phyloP scores from a whole-genome alignment of 345 rosid species.

The Eucalyptus curtisii region DNA sequence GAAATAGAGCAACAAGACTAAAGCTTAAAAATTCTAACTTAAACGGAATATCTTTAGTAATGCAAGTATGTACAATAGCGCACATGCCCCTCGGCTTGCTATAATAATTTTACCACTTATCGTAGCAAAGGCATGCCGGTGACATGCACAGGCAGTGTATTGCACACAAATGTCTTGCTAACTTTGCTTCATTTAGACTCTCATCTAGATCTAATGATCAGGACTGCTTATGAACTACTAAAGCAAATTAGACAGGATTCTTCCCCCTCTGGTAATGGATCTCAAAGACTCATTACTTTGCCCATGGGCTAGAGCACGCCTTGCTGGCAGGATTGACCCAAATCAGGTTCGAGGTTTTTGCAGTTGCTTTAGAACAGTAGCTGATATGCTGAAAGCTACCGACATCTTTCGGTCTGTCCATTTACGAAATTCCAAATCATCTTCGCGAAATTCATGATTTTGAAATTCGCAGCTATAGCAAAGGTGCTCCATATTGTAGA shows the following conservation, averaged over 20 bases:
- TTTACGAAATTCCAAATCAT: slow-evolving; percentile 47
- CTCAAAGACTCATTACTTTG: slow-evolving; percentile 81
- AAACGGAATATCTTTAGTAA: too few species aligned
- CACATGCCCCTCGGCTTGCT: neutral
- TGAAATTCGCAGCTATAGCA: slow-evolving; percentile 32
- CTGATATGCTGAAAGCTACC: slow-evolving; percentile 54
- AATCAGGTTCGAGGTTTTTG: slow-evolving; percentile 11
- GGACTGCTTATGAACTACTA: slow-evolving; percentile 51
- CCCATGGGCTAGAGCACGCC: slow-evolving; percentile 68
- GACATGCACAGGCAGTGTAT: neutral
- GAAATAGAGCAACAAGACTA: too few species aligned
- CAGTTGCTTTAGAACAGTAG: slow-evolving; percentile 33
- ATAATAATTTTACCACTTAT: too few species aligned
- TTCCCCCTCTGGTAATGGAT: slow-evolving; percentile 57
- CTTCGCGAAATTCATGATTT: slow-evolving; percentile 39
- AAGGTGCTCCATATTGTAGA: slow-evolving; percentile 68
- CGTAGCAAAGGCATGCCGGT: neutral
- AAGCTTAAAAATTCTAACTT: too few species aligned
- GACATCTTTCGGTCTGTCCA: slow-evolving; percentile 39
- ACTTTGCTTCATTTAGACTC: neutral
- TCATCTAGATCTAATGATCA: neutral
- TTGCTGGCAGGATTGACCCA: slow-evolving; percentile 30
- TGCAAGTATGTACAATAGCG: neutral
- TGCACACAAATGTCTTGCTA: neutral
- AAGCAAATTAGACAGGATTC: slow-evolving; percentile 69